These are phyloP conservation scores for Euphorbia peplus DNA, from an alignment of 345 rosid genomes.

Conservation along the genomic window DNA sequence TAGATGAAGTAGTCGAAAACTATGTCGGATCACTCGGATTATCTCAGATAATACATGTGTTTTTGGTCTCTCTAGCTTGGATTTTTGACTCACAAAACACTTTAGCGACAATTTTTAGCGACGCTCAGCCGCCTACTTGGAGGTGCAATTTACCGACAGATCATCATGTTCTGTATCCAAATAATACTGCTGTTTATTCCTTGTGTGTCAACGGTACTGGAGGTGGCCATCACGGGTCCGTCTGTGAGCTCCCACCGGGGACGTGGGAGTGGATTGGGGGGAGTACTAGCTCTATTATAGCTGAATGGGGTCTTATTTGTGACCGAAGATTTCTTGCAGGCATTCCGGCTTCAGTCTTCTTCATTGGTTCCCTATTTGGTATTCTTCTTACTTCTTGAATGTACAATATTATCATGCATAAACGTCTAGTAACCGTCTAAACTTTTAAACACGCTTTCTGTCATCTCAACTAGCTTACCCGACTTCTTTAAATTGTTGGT, in stretches of 20 bases:
- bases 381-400: conserved; percentile 1
- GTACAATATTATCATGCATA: too few relatives aligned
- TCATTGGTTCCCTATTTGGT: conserved; percentile 73
- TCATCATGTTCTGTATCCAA: neutral
- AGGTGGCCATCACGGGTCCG: conserved; percentile 9
- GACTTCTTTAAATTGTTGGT: too few relatives aligned
- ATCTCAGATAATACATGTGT: conserved; percentile 59
- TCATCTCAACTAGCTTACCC: too few relatives aligned
- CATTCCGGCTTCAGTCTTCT: conserved; percentile 69
- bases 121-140: conserved; percentile 58
- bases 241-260: conserved; percentile 47
- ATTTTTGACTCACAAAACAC: conserved; percentile 67
- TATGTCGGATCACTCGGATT: conserved; percentile 61
- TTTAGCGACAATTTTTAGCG: conserved; percentile 61
- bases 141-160: conserved; percentile 25
- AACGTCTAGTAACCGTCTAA: too few relatives aligned
- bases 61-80: conserved; percentile 66
- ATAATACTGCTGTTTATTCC: neutral
- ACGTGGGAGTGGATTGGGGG: conserved; percentile 80
- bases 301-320: conserved; percentile 71
- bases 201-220: neutral
- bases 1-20: conserved; percentile 63
- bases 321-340: conserved; percentile 65
- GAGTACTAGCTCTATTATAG: conserved; percentile 38
- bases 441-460: too few relatives aligned